Conservation (phyloP, 2,329 filamentous ascomycete species). For the Venturia asperata region DNA sequence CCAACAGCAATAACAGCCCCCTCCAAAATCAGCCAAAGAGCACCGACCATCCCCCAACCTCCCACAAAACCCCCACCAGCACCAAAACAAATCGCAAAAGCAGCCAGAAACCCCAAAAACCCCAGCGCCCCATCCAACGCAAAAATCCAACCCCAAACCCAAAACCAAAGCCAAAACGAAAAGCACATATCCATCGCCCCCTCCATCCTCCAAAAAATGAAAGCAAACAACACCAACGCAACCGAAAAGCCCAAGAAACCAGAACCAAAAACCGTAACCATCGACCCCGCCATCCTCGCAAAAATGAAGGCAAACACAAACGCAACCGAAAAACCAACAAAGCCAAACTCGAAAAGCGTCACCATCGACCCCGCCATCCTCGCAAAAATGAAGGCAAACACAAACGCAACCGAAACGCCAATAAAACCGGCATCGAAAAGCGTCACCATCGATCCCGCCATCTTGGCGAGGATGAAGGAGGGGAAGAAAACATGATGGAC, state of each 20-base stretch:
- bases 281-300: conserved; percentile 18
- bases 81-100: not conserved
- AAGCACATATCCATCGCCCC: conserved; percentile 18
- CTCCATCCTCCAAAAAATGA: conserved; percentile 16
- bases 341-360: conserved; percentile 13
- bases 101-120: not conserved
- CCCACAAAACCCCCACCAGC: not conserved
- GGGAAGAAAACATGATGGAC: not conserved
- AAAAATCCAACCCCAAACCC: too few relatives aligned
- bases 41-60: not conserved
- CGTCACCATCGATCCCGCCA: conserved; percentile 16
- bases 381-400: conserved; percentile 16
- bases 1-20: conserved; percentile 9
- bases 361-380: conserved; percentile 19
- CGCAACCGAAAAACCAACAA: not conserved
- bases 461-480: conserved; percentile 20
- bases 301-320: conserved; percentile 16
- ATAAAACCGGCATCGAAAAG: not conserved
- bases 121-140: not conserved
- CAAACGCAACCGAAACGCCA: too few relatives aligned
- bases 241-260: not conserved
- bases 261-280: conserved; percentile 17
- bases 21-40: not conserved
- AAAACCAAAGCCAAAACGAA: not conserved
- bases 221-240: not conserved